Conservation (phyloP, 257 asterid species). For the Echium plantagineum region DNA sequence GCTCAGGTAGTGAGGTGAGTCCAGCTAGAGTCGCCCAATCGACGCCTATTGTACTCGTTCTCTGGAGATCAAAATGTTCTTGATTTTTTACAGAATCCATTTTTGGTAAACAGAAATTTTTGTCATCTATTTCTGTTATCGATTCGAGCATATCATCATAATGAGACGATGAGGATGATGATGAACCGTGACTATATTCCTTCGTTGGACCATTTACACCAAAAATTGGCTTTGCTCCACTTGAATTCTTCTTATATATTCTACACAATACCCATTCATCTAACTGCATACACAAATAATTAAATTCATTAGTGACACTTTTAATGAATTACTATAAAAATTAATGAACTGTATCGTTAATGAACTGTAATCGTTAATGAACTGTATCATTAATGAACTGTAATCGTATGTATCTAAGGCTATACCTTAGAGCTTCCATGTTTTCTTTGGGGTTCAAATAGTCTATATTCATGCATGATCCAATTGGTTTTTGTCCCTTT, state of each 20-base stretch:
- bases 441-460: slow-evolving; percentile 1
- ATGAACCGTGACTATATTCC: slow-evolving; percentile 49
- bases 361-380: too few relatives aligned
- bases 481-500: slow-evolving; percentile 14
- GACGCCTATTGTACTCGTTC: slow-evolving; percentile 42
- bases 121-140: slow-evolving; percentile 47
- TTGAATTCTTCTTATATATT: slow-evolving; percentile 57
- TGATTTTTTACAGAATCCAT: slow-evolving; percentile 26
- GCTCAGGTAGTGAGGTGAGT: slow-evolving; percentile 29
- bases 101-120: slow-evolving; percentile 29
- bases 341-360: too few relatives aligned
- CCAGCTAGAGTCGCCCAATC: slow-evolving; percentile 77
- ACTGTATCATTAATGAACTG: too few relatives aligned
- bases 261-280: slow-evolving; percentile 82
- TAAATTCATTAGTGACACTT: background rate
- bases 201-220: slow-evolving; percentile 19
- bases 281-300: slow-evolving; percentile 21
- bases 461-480: slow-evolving; percentile 15
- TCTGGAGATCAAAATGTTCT: slow-evolving; percentile 38
- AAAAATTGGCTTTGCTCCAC: slow-evolving; percentile 19
- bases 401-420: too few relatives aligned
- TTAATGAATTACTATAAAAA: too few relatives aligned
- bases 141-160: slow-evolving; percentile 62
- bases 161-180: slow-evolving; percentile 58
- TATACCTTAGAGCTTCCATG: slow-evolving; percentile 9